Conservation (phyloP, 2,329 filamentous ascomycete species). For the Calonectria crousiana region DNA sequence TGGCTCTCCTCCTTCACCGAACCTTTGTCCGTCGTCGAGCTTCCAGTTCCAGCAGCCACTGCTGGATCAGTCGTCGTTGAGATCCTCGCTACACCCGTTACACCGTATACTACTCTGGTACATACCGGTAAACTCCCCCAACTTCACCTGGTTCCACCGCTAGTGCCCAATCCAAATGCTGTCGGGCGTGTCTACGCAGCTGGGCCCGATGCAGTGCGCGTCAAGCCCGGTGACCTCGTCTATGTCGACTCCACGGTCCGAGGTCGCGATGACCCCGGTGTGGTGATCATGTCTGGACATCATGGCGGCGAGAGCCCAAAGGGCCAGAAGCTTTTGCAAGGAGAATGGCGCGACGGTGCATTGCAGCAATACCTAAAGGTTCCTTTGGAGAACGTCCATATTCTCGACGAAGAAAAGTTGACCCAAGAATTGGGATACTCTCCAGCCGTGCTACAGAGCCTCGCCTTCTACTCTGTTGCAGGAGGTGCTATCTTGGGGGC, state of each 20-base stretch:
- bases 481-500: slow-evolving; percentile 19
- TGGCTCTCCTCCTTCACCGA: slow-evolving; percentile 18
- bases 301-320: slow-evolving; percentile 5
- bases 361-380: slow-evolving; percentile 5
- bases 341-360: slow-evolving; percentile 1
- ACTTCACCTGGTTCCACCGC: slow-evolving; percentile 5
- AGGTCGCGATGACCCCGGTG: slow-evolving; percentile 12
- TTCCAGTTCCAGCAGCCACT: slow-evolving; percentile 9
- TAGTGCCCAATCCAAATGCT: slow-evolving; percentile 21
- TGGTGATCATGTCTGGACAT: slow-evolving; percentile 21
- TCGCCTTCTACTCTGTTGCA: slow-evolving; percentile 10
- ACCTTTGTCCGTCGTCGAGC: neutral
- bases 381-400: neutral
- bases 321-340: neutral
- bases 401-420: neutral
- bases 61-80: slow-evolving; percentile 9
- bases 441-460: neutral
- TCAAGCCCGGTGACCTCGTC: slow-evolving; percentile 7
- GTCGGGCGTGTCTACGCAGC: slow-evolving; percentile 16
- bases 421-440: neutral
- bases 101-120: slow-evolving; percentile 8
- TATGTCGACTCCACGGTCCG: slow-evolving; percentile 16
- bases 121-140: slow-evolving; percentile 11
- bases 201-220: neutral
- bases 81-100: slow-evolving; percentile 7